Percentiles rank a stretch among this genome's conserved stretches.
These are phyloP conservation scores for Letharia columbiana DNA, from an alignment of 495 filamentous ascomycete species.

Conservation along the genomic window DNA sequence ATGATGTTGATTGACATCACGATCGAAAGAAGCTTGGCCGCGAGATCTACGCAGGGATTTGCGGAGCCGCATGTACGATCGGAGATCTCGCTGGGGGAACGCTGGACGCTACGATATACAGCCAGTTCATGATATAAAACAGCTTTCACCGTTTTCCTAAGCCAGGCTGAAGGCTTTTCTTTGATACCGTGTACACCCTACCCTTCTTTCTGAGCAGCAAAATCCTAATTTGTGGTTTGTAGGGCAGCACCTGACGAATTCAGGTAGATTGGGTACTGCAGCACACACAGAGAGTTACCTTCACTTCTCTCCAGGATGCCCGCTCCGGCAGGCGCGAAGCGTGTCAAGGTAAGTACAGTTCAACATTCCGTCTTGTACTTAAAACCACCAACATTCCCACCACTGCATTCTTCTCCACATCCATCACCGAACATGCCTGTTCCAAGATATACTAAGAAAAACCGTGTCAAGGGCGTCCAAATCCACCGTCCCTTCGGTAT, in stretches of 20 bases:
- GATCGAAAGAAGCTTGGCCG: slow-evolving; percentile 12
- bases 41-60: slow-evolving; percentile 9
- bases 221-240: not conserved
- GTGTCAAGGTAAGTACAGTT: slow-evolving; percentile 40
- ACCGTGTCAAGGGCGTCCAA: slow-evolving; percentile 57
- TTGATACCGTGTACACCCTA: not conserved
- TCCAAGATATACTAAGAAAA: slow-evolving; percentile 12
- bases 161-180: too few species aligned
- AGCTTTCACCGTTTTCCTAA: not conserved
- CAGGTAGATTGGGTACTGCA: not conserved
- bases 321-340: slow-evolving; percentile 47
- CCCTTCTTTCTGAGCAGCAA: not conserved
- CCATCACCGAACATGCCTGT: slow-evolving; percentile 8
- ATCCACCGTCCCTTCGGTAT: slow-evolving; percentile 65
- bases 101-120: not conserved
- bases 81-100: not conserved
- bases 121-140: not conserved
- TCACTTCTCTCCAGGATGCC: slow-evolving; percentile 36
- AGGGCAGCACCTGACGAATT: not conserved
- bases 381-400: not conserved
- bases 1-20: not conserved
- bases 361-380: not conserved
- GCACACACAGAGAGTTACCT: not conserved
- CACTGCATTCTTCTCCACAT: not conserved
- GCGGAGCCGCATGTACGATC: slow-evolving; percentile 9